These are phyloP conservation scores for Barbatosphaeria neglecta DNA, from an alignment of 495 filamentous ascomycete species.

Conservation along the genomic window DNA sequence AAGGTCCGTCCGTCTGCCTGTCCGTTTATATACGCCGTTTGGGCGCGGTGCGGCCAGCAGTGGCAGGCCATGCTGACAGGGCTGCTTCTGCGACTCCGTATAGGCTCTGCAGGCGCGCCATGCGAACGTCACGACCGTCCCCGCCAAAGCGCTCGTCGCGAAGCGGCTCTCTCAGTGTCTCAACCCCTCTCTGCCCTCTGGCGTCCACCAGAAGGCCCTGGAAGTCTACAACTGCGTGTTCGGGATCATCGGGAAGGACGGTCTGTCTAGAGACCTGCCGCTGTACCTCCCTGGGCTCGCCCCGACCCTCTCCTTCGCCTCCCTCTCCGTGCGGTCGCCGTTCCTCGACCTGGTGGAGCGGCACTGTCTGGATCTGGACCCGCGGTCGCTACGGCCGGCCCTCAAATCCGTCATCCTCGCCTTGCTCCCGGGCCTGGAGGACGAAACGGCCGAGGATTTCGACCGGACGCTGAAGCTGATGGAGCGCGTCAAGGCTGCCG, in stretches of 20 bases:
- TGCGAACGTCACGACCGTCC: conserved; percentile 56
- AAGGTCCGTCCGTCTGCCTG: conserved; percentile 47
- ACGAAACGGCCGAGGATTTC: conserved; percentile 95
- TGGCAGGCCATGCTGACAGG: background rate
- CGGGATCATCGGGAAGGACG: conserved; percentile 58
- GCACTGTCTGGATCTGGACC: conserved; percentile 60
- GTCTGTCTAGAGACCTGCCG: conserved; percentile 66
- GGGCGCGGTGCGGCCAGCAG: background rate
- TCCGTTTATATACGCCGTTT: background rate
- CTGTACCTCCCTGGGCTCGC: conserved; percentile 84
- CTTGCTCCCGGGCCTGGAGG: conserved; percentile 82
- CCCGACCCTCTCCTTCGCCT: conserved; percentile 83
- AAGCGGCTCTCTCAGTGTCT: conserved; percentile 91
- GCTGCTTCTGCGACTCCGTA: conserved; percentile 1
- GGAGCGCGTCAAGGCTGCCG: conserved; percentile 61
- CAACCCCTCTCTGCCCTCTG: conserved; percentile 83
- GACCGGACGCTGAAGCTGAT: conserved; percentile 71
- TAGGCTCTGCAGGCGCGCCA: conserved; percentile 86
- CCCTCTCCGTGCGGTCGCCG: conserved; percentile 70
- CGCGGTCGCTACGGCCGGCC: conserved; percentile 63
- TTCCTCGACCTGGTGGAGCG: conserved; percentile 77
- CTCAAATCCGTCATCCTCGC: conserved; percentile 80
- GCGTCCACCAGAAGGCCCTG: conserved; percentile 95
- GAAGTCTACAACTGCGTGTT: conserved; percentile 92
- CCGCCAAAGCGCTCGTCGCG: conserved; percentile 73